Base-by-base conservation (phyloP, 768 basidiomycete species). In the Tricholoma hemisulphureum region DNA sequence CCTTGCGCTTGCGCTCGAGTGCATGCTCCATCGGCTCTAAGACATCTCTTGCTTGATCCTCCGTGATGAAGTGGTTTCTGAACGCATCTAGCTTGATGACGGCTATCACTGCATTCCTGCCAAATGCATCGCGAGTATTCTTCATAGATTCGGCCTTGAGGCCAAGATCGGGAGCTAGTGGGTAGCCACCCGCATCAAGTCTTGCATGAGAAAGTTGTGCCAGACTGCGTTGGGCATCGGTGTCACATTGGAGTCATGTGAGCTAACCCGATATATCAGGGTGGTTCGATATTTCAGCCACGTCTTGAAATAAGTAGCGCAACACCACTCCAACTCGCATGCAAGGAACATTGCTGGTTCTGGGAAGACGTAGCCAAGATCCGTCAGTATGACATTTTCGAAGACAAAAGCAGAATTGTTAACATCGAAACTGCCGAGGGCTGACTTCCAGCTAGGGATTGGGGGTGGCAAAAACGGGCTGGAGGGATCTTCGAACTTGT, bases 401-500 rank as follows among this genome's bases (percentile, higher is more conserved):
- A 39, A 5, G 6, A 49, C 32, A 24, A 60, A 32, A 23, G 35
- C 34, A 0, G 26, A 11, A 1, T 39, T 6, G 4, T 29, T 16
- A 7, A 16, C n/a, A 34, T 57, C 24, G 9, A 60, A 18, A 16
- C 53, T 48, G 4, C 11, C 11, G 13, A 57, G 45, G 6, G 56
- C 56, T 2, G 14, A n/a, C 4, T 24, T 50, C 59, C 59, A 60
- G 0, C 35, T 32, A 10, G 51, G 46, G 10, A 60, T 60, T 2
- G 56, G 28, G 14, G 51, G 59, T 13, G 59, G 51, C 8, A 51
- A 39, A 6, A 60, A 51, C 1, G 35, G 23, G 34, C 23, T 23
- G 21, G 20, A 20, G 5, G 59, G 55, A 51, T 60, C 59, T 29
- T 60, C 51, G 24, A 60, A 60, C 24, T 60, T 60, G 46, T 56